Evolutionary conservation across 108 stramenopile genomes (phyloP), one percentile per base, ranked within the genome.

Genomic region (Skeletonema costatum): DNA sequence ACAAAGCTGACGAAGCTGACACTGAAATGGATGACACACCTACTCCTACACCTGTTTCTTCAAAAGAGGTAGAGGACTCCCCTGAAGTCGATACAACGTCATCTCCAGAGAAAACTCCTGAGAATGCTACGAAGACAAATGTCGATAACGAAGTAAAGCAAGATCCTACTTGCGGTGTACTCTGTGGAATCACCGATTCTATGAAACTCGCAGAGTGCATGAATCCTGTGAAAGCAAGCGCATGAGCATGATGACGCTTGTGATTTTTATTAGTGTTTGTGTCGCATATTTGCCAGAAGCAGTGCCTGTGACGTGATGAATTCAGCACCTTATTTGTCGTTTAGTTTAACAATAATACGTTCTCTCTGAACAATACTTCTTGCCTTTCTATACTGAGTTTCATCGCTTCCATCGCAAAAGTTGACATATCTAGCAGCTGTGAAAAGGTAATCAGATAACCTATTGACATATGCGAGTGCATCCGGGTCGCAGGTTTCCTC

Each of bases 401-500:
- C 93, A 25, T 86, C 83, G 42, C 29, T 73, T 1, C 78, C 87
- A 51, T 88, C 85, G 59, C 88, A 86, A 71, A 72, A 90, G 73
- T 93, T 93, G 41, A 81, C 85, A 70, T 73, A 95, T 51, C 94
- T 85, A 0, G 94, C 89, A 5, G 94, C 90, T 58, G 90, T 87
- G 74, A 95, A 95, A 70, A 95, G 86, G 70, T 87, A 92, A 78
- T 95, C 94, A 11, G 90, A 91, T 58, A 95, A 74, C 39, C 94
- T 89, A 84, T 95, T 95, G 60, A 95, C 66, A 78, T 95, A 95
- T 42, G 82, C 53, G 69, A 92, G 56, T 10, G 88, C 87, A 48
- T 82, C 84, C 10, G 92, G 90, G 75, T 95, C 92, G 63, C 86
- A 90, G 3, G 79, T 74, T 42, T 60, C 77, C 19, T 71, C 71